Percentiles rank a stretch among this genome's conserved stretches.
Evolutionary conservation across 2,329 filamentous ascomycete species (phyloP).

Genomic region (Nemania serpens): DNA sequence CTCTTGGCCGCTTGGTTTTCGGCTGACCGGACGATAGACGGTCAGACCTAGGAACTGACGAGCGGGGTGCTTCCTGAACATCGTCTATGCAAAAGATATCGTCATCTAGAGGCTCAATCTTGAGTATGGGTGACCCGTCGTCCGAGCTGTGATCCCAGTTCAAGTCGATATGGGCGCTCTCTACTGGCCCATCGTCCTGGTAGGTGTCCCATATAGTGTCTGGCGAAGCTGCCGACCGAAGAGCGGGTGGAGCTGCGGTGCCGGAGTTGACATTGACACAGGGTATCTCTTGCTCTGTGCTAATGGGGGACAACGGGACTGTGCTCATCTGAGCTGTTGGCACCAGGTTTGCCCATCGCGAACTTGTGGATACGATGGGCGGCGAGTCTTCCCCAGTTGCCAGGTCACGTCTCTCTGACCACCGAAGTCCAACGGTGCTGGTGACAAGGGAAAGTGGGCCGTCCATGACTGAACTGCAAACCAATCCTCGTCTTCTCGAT

Average conservation of each 20-base stretch:
- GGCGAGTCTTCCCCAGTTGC: slow-evolving; percentile 50
- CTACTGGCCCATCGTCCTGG: slow-evolving; percentile 42
- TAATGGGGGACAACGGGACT: slow-evolving; percentile 59
- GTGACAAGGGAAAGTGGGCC: slow-evolving; percentile 48
- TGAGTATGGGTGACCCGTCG: slow-evolving; percentile 54
- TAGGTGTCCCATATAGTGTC: slow-evolving; percentile 53
- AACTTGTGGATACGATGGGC: slow-evolving; percentile 42
- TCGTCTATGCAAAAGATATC: slow-evolving; percentile 58
- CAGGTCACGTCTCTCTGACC: slow-evolving; percentile 53
- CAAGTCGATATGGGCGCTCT: slow-evolving; percentile 48
- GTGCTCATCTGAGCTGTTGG: slow-evolving; percentile 45
- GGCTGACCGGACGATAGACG: slow-evolving; percentile 35
- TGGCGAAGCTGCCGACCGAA: slow-evolving; percentile 53
- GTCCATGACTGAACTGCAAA: slow-evolving; percentile 52
- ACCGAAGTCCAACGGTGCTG: slow-evolving; percentile 50
- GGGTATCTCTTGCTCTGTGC: slow-evolving; percentile 52
- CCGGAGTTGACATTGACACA: slow-evolving; percentile 42
- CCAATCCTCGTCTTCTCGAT: slow-evolving; percentile 45
- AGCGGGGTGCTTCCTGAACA: slow-evolving; percentile 51
- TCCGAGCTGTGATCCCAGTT: slow-evolving; percentile 55
- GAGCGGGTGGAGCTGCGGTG: slow-evolving; percentile 49
- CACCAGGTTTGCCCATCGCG: slow-evolving; percentile 43
- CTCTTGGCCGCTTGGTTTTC: slow-evolving; percentile 70
- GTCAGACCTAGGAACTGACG: slow-evolving; percentile 35
- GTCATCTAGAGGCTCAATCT: slow-evolving; percentile 62